Evolutionary conservation across 176 grass and related monocot genomes (phyloP), one percentile per base, ranked within the genome.

Genomic region (Juncus inflexus): DNA sequence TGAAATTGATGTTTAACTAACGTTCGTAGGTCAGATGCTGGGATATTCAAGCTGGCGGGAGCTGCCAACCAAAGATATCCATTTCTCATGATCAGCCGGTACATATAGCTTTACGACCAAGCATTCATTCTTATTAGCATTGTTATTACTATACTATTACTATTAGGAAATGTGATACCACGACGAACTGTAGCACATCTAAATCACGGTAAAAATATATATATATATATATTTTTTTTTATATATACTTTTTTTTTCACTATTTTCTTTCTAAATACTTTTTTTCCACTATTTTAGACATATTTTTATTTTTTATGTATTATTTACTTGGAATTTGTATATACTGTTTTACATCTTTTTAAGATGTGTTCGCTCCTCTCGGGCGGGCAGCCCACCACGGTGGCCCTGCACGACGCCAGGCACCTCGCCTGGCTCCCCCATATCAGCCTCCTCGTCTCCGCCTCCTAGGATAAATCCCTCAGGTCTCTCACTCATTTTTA

Each of bases 51-150:
- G 74, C 77, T 35, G 87, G 91, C 3, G 14, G 75, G 40, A 83
- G 65, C 70, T 85, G 87, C 78, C 87, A 90, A 76, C 87, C 91
- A 9, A 96, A 96, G 74, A 87, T 84, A 12, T 90, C 91, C 7
- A 96, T 90, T 78, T 83, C 87, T 1, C 87, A 90, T 79, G 87
- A 96, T 55, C 91, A 96, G 76, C 91, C 91, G 3, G 91, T 87
- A 83, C 38, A 55, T 28, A 28, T 28, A 28, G 0, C 19, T 1
- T 28, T 28, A 28, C 19, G 19, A 28, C 19, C 19, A 1, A 28
- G 1, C 19, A 28, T 28, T 28, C 19, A 28, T 28, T 28, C 19
- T 28, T 28, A 28, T 28, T 28, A 28, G 19, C 19, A 28, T 28
- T 28, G 19, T 28, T 1, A 28, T 28, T 28, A n/a, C n/a, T n/a